Base-by-base conservation (phyloP, 1,139 yeast genomes). In the Zygoascus meyerae region DNA sequence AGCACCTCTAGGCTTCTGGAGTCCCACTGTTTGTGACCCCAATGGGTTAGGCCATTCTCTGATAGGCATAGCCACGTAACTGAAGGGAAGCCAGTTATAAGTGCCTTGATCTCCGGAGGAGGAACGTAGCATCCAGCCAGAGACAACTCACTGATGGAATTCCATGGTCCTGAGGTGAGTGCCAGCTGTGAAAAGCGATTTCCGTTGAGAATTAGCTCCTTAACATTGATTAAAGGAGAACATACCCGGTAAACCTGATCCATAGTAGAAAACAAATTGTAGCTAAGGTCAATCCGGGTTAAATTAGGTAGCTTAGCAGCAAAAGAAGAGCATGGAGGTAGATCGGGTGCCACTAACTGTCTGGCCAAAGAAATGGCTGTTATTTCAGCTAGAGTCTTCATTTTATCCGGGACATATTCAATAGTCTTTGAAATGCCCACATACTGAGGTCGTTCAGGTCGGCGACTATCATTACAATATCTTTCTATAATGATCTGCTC, bases 401-500 rank as follows among this genome's bases (percentile, higher is more conserved):
- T 81, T 64, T 54, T 76, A 74, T 16, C 77, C 82, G 60, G 85
- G 80, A 1, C 95, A 95, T 50, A 68, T 57, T 84, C 81, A 11
- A 79, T 78, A 5, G 57, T 57, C 59, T 86, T 87, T 1, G 69
- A 50, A 0, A 85, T 61, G 7, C 63, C 56, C 3, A 65, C 55
- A 14, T 58, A 56, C 3, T 57, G 54, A 21, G 55, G 54, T 1
- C 30, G 32, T 3, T 17, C 30, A 4, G 40, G 18, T 5, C 9
- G 57, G 46, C 51, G 65, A 56, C 48, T 56, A 3, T 60, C 63
- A 5, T 66, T 68, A 2, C 72, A 70, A 59, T 85, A 83, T 44
- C 72, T 74, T 7, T 62, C 60, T 2, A 60, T 47, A n/a, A 85
- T 50, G 0, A 85, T 87, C 2, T 73, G 70, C 15, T 66, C 62